Evolutionary conservation across 1,284 basidiomycete genomes (phyloP), one percentile per base, ranked within the genome.

Genomic region (Tylopilus sp.): DNA sequence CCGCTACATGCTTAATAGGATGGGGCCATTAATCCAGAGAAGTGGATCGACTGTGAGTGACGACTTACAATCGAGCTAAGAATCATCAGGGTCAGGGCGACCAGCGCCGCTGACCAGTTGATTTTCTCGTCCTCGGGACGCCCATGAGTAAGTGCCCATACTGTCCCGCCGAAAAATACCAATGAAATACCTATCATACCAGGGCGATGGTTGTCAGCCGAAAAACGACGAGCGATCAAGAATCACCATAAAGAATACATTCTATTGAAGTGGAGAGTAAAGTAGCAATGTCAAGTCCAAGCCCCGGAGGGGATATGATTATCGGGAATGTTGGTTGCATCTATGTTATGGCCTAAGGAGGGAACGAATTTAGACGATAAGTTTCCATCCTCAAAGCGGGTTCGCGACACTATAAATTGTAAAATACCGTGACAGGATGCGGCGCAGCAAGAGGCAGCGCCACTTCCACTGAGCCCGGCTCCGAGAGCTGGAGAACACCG

Each of bases 231-330:
- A n/a, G 12, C 21, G n/a, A 26, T 21, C 18, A 11, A 18, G 24
- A 34, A 3, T 61, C n/a, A 62, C 58, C 58, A 51, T 62, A 62
- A 20, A 65, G 43, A 12, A 65, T 37, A 29, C 55, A 54, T 40
- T 62, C 61, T 40, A 62, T 36, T 1, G 60, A 52, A 21, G 50
- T 52, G 9, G 61, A 59, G 26, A 65, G 30, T 43, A 65, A 29
- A 26, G 58, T 52, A 43, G 47, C 55, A 18, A 42, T 6, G 24
- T 56, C 61, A 1, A 60, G 52, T 28, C 44, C 36, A 8, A 52
- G 51, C 43, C 52, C 52, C 34, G 30, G 35, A 37, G 44, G 42
- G 42, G 34, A 46, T 37, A 7, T 36, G 17, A 44, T 58, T 18
- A 35, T 36, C 21, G 29, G 37, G 21, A 33, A 41, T 30, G 41